Evolutionary conservation across 257 asterid species (phyloP).

Genomic region (Penstemon newberryi): DNA sequence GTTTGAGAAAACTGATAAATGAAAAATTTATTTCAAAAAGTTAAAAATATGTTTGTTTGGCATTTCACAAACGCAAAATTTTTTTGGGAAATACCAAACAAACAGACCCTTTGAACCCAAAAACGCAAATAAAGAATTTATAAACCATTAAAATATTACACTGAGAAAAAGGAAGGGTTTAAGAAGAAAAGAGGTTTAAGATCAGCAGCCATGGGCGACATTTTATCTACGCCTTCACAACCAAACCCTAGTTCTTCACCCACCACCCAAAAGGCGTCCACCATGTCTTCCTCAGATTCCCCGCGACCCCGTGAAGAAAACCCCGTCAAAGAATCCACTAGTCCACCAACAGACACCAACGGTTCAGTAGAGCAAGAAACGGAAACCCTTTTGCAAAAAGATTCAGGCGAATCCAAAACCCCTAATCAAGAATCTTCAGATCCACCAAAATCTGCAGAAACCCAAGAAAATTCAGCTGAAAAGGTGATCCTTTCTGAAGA

Average conservation of each 20-base stretch:
- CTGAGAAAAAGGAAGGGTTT: slow-evolving; percentile 40
- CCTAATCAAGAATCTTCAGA: background rate
- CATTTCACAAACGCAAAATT: no score
- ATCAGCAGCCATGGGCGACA: slow-evolving; percentile 47
- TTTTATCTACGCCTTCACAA: slow-evolving; percentile 30
- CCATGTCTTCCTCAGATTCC: slow-evolving; percentile 49
- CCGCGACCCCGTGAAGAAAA: slow-evolving; percentile 23
- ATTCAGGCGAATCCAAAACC: background rate
- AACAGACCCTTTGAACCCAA: background rate
- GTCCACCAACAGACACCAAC: slow-evolving; percentile 29
- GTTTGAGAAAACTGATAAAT: no score
- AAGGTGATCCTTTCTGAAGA: slow-evolving; percentile 9
- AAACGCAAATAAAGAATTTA: background rate
- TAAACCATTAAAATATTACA: no score
- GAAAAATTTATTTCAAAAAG: no score
- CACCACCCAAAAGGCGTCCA: slow-evolving; percentile 8
- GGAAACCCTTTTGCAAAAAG: slow-evolving; percentile 6
- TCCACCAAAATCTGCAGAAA: slow-evolving; percentile 20
- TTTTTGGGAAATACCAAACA: no score
- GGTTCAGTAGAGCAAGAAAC: background rate
- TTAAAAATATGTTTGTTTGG: no score
- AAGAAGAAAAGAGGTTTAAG: slow-evolving; percentile 42
- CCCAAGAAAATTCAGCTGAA: slow-evolving; percentile 16
- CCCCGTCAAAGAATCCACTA: slow-evolving; percentile 30
- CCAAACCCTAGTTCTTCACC: slow-evolving; percentile 37